A percentile compares a stretch with the other conserved stretches of the same genome.
Conservation (phyloP, 495 filamentous ascomycete species). For the Sabuloglossum arenarium region DNA sequence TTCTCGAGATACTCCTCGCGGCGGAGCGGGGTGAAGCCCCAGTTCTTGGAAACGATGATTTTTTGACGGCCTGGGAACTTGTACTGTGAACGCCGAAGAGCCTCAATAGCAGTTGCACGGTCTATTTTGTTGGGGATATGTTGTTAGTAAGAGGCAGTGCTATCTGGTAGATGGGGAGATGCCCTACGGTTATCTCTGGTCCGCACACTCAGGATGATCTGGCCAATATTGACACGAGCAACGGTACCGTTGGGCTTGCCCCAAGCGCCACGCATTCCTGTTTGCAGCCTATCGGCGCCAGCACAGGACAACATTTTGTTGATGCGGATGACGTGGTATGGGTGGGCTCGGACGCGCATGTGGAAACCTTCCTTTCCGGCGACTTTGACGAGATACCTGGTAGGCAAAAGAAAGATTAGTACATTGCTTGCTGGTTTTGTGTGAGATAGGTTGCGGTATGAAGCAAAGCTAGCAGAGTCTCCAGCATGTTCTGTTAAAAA, state of each 20-base stretch:
- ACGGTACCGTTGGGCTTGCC: constrained; percentile 97
- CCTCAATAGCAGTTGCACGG: constrained; percentile 86
- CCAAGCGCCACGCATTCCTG: constrained; percentile 99
- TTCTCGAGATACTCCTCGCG: constrained; percentile 91
- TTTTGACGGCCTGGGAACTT: constrained; percentile 99
- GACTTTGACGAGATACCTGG: constrained; percentile 79
- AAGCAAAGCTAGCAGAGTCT: not conserved
- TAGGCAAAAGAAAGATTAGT: constrained; percentile 3
- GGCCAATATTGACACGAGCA: constrained; percentile 97
- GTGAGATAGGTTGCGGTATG: too few relatives aligned
- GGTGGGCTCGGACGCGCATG: constrained; percentile 92
- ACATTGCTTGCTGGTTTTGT: not conserved
- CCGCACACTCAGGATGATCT: constrained; percentile 90
- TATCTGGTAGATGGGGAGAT: constrained; percentile 5
- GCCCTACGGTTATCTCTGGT: constrained; percentile 70
- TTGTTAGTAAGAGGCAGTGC: not conserved
- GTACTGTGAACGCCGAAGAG: constrained; percentile 95
- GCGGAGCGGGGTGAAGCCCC: constrained; percentile 95
- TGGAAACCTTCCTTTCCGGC: constrained; percentile 99
- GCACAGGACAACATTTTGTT: constrained; percentile 99
- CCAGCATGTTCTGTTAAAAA: not conserved
- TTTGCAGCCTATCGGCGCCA: constrained; percentile 98
- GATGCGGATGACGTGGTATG: constrained; percentile 99
- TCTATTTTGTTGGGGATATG: constrained; percentile 23
- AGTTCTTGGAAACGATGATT: constrained; percentile 99